A percentile compares a stretch with the other conserved stretches of the same genome.
phyloP scores from a whole-genome alignment of 2,329 filamentous ascomycete species.

The Lachnellula occidentalis region DNA sequence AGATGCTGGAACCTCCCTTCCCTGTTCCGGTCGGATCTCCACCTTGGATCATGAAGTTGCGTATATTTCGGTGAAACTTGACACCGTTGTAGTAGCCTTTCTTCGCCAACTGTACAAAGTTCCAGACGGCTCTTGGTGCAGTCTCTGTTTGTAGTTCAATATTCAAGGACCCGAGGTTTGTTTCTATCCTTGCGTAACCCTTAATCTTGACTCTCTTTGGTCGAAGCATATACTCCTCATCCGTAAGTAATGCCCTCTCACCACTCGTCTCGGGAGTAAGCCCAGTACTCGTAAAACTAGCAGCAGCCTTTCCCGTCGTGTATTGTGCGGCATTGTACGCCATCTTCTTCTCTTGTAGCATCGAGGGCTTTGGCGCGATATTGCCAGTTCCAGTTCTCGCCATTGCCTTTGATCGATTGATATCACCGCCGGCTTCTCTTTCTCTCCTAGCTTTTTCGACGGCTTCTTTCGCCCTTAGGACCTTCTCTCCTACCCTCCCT shows the following conservation, averaged over 20 bases:
- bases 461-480: conserved; percentile 84
- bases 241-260: conserved; percentile 78
- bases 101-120: conserved; percentile 83
- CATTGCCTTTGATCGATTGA: conserved; percentile 44
- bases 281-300: conserved; percentile 92
- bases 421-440: conserved; percentile 53
- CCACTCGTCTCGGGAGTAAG: conserved; percentile 86
- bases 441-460: conserved; percentile 85
- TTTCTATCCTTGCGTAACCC: conserved; percentile 86
- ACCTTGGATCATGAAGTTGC: conserved; percentile 96
- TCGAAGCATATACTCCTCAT: conserved; percentile 96
- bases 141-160: conserved; percentile 87
- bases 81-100: conserved; percentile 85
- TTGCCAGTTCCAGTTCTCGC: conserved; percentile 35
- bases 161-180: conserved; percentile 77
- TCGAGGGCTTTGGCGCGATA: conserved; percentile 34
- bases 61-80: conserved; percentile 87
- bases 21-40: conserved; percentile 92
- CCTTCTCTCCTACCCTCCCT: conserved; percentile 74
- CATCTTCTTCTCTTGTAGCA: conserved; percentile 51
- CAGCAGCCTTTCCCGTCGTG: conserved; percentile 85
- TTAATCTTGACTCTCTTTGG: conserved; percentile 83
- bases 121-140: conserved; percentile 92
- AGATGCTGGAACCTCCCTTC: conserved; percentile 81
- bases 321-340: conserved; percentile 84